Base-by-base conservation (phyloP, 192 early-diverging fungal species). In the Coemansia aciculifera region DNA sequence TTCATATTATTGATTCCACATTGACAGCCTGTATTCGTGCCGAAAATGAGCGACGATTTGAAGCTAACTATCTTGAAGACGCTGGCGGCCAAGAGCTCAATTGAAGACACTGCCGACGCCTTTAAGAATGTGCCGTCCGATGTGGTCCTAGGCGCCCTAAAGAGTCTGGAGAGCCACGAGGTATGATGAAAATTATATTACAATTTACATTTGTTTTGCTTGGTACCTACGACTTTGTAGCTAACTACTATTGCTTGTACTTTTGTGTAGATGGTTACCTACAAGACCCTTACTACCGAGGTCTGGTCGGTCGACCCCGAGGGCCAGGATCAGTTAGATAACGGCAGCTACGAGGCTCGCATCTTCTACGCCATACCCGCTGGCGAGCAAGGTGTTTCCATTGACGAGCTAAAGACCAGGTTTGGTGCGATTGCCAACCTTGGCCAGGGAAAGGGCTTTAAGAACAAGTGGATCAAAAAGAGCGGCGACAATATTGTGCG, bases 391-490 rank as follows among this genome's bases (percentile, higher is more conserved):
- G 95, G 95, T 48, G 92, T 97, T 70, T 54, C 90, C n/a, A 88
- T 94, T 48, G 85, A 90, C n/a, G 93, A 94, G 59, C 83, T 98
- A 51, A 88, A 90, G 84, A 90, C 81, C 23, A 82, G 83, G 70
- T 83, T 92, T 42, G 95, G 94, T 21, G 82, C 89, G 9, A 63
- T 87, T 37, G 93, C 92, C 72, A 93, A 90, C 75, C 91, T 98
- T 75, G 98, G 96, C 32, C 94, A 95, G 81, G 95, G 94, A 59
- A 91, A 91, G 75, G 95, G 95, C 23, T 91, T 99, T 83, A 94
- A 94, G 79, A 94, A 97, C 87, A 98, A 97, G 85, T 99, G 98
- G 98, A 90, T 99, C 80, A 89, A 88, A 62, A 97, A 98, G 80
- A 86, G 83, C 49, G 86, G 83, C 38, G 85, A 84, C 42, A 88